Conservation (phyloP, 2,329 filamentous ascomycete genomes). For the Xylaria sp. region DNA sequence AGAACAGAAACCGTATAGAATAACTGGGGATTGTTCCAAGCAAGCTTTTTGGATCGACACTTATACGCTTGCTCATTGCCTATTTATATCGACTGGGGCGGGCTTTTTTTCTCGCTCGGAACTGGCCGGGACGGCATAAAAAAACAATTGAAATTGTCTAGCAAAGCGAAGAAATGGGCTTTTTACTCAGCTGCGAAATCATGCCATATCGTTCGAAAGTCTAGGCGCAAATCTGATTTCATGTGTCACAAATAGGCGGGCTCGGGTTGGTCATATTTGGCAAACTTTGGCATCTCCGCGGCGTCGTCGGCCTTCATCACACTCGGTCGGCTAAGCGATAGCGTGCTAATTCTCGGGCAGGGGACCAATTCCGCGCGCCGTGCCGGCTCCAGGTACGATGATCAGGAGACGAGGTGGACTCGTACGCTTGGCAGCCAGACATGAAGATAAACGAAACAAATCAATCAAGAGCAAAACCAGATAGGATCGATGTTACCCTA, state of each 20-base stretch:
- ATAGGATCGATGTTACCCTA: neutral
- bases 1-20: neutral
- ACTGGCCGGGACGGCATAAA: slow-evolving; percentile 18
- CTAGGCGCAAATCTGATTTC: neutral
- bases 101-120: slow-evolving; percentile 15
- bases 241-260: slow-evolving; percentile 24
- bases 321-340: slow-evolving; percentile 7
- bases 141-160: neutral
- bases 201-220: slow-evolving; percentile 29
- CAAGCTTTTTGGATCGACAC: neutral
- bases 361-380: neutral
- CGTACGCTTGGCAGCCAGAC: neutral
- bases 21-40: neutral
- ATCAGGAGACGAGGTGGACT: neutral
- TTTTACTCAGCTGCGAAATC: slow-evolving; percentile 11
- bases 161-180: neutral
- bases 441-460: neutral
- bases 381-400: neutral
- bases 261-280: slow-evolving; percentile 4
- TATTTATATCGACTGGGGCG: slow-evolving; percentile 18
- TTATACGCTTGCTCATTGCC: neutral
- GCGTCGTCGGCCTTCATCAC: slow-evolving; percentile 14
- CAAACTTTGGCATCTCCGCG: slow-evolving; percentile 30
- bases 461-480: neutral
- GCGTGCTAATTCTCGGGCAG: slow-evolving; percentile 22